phyloP scores from a whole-genome alignment of 257 asterid genomes.

The Perilla frutescens region DNA sequence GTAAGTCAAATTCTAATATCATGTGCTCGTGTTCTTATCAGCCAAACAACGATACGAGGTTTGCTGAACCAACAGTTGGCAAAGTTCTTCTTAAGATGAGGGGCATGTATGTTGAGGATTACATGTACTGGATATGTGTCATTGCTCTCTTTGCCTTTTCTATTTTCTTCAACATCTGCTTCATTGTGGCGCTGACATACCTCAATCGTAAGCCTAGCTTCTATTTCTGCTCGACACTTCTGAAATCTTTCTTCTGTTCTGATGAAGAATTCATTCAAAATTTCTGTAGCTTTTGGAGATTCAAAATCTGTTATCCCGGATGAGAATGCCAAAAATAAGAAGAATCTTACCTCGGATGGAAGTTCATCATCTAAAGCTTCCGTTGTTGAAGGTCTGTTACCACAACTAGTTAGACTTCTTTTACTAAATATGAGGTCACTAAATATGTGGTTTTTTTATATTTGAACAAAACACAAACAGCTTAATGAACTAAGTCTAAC shows the following conservation, averaged over 20 bases:
- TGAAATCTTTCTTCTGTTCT: constrained; percentile 27
- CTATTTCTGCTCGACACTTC: constrained; percentile 14
- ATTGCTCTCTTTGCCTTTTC: constrained; percentile 86
- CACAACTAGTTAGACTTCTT: not conserved
- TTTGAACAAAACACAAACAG: not conserved
- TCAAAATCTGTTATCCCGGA: constrained; percentile 61
- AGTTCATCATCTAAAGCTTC: constrained; percentile 45
- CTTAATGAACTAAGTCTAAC: not conserved
- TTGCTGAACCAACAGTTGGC: constrained; percentile 78
- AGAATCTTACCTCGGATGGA: constrained; percentile 32
- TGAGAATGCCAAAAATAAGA: constrained; percentile 47
- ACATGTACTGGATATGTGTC: constrained; percentile 85
- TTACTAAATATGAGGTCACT: constrained; percentile 1
- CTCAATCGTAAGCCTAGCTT: constrained; percentile 64
- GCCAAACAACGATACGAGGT: constrained; percentile 64
- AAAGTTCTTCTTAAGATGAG: constrained; percentile 83
- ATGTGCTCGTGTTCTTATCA: constrained; percentile 35
- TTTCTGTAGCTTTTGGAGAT: constrained; percentile 71
- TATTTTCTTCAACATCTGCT: constrained; percentile 74
- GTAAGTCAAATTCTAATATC: not conserved
- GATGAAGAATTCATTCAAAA: constrained; percentile 21
- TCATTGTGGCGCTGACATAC: constrained; percentile 71
- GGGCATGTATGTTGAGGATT: constrained; percentile 83
- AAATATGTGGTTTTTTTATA: not conserved
- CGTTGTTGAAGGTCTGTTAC: constrained; percentile 47